Percentiles rank a stretch among this genome's conserved stretches.
These are phyloP conservation scores for Melastoma malabathricum DNA, from an alignment of 345 rosid genomes.

Conservation along the genomic window DNA sequence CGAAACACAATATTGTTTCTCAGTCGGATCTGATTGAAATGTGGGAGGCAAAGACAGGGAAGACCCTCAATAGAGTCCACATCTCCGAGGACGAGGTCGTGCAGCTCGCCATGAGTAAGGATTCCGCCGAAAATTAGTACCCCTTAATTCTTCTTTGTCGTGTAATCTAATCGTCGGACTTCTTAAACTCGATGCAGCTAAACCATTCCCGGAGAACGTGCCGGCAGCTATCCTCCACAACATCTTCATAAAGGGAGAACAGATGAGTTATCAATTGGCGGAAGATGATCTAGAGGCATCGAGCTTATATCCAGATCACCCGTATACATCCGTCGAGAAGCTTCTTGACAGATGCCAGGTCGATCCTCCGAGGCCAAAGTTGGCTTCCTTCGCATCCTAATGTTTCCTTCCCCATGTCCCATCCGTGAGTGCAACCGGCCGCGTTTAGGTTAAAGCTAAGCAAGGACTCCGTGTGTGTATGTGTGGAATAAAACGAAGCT, in stretches of 20 bases:
- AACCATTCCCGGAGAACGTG: slow-evolving; percentile 16
- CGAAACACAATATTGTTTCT: slow-evolving; percentile 15
- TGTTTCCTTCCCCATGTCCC: no score
- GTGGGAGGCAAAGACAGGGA: slow-evolving; percentile 24
- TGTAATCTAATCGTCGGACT: not conserved
- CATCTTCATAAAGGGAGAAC: slow-evolving; percentile 31
- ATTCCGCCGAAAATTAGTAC: not conserved
- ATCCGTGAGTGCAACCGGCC: no score
- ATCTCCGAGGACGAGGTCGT: slow-evolving; percentile 18
- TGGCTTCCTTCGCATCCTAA: slow-evolving; percentile 11
- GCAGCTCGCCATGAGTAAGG: slow-evolving; percentile 14
- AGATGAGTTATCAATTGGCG: slow-evolving; percentile 16
- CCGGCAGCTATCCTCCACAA: slow-evolving; percentile 18
- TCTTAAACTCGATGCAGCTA: slow-evolving; percentile 2
- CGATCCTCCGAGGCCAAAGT: slow-evolving; percentile 14
- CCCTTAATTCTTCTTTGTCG: not conserved
- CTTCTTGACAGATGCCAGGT: slow-evolving; percentile 18
- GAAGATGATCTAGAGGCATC: slow-evolving; percentile 27
- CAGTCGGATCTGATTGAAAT: slow-evolving; percentile 16
- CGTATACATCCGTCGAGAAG: slow-evolving; percentile 20
- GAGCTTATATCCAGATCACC: slow-evolving; percentile 18
- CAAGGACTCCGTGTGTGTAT: no score
- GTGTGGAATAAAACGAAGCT: no score
- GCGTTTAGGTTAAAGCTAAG: no score
- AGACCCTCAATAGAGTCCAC: slow-evolving; percentile 6